These are phyloP conservation scores for Fusarium tjaetaba DNA, from an alignment of 2,329 filamentous ascomycete genomes.

Conservation along the genomic window DNA sequence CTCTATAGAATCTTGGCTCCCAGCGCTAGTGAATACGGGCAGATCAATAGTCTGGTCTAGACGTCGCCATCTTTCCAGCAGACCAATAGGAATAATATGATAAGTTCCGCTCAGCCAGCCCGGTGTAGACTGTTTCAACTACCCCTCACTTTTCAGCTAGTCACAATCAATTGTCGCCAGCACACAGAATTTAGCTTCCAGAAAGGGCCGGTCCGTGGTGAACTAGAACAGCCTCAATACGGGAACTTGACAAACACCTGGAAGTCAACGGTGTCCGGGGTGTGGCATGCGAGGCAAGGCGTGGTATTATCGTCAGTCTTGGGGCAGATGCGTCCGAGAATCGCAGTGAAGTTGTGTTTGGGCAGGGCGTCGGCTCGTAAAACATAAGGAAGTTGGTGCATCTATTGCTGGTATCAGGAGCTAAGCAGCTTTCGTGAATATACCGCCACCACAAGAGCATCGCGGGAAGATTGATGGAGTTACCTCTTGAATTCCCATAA, in stretches of 20 bases:
- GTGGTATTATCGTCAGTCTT: no score
- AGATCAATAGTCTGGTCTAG: background rate
- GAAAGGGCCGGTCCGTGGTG: background rate
- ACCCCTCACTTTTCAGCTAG: background rate
- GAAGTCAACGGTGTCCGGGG: no score
- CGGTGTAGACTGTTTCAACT: no score
- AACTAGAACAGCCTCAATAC: fast-evolving
- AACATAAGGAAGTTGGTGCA: no score
- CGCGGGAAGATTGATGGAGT: no score
- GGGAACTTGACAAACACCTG: background rate
- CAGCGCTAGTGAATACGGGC: background rate
- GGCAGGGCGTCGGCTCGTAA: no score
- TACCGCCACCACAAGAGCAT: no score
- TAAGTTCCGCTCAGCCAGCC: background rate
- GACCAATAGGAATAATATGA: background rate
- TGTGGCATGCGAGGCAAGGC: no score
- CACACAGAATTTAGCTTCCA: background rate
- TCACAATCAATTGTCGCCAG: background rate
- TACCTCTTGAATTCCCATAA: fast-evolving
- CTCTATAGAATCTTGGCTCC: background rate
- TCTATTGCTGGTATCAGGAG: no score
- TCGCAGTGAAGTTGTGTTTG: no score
- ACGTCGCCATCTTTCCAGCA: background rate
- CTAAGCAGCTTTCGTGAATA: no score
- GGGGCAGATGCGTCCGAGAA: no score